Evolutionary conservation across 768 basidiomycete species (phyloP).

Genomic region (Agaricus blazei): DNA sequence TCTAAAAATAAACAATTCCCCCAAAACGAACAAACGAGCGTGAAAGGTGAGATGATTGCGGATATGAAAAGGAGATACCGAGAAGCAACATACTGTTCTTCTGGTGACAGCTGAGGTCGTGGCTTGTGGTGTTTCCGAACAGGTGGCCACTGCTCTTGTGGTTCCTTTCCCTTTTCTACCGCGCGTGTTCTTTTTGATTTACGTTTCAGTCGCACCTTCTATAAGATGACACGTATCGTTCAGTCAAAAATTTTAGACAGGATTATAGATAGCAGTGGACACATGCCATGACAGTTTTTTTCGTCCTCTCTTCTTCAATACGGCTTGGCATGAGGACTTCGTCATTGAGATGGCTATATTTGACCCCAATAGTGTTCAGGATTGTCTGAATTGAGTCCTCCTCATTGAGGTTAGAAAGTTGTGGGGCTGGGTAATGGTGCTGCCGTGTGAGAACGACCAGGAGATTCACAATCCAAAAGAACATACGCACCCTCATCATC

Average conservation of each 20-base stretch:
- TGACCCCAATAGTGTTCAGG: constrained; percentile 55
- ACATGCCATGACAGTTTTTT: constrained; percentile 45
- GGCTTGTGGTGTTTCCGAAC: constrained; percentile 50
- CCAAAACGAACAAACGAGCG: background rate
- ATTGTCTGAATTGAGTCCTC: constrained; percentile 48
- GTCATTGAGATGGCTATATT: constrained; percentile 74
- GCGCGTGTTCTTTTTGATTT: constrained; percentile 15
- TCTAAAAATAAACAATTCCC: constrained; percentile 26
- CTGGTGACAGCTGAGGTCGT: constrained; percentile 36
- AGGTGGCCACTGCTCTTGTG: constrained; percentile 60
- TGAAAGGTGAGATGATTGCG: constrained; percentile 3
- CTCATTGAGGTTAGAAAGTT: constrained; percentile 26
- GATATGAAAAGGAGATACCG: background rate
- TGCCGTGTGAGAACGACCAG: background rate
- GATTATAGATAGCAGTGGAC: background rate
- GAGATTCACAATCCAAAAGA: background rate
- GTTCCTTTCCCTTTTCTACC: constrained; percentile 17
- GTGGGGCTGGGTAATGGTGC: constrained; percentile 26
- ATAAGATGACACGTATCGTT: background rate
- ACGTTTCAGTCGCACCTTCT: constrained; percentile 27
- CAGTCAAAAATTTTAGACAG: background rate
- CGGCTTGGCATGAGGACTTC: constrained; percentile 61
- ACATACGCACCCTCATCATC: constrained; percentile 51
- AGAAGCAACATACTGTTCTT: constrained; percentile 38
- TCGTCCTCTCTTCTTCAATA: constrained; percentile 62